Conservation (phyloP, 768 basidiomycete genomes). For the Naganishia antarctica region DNA sequence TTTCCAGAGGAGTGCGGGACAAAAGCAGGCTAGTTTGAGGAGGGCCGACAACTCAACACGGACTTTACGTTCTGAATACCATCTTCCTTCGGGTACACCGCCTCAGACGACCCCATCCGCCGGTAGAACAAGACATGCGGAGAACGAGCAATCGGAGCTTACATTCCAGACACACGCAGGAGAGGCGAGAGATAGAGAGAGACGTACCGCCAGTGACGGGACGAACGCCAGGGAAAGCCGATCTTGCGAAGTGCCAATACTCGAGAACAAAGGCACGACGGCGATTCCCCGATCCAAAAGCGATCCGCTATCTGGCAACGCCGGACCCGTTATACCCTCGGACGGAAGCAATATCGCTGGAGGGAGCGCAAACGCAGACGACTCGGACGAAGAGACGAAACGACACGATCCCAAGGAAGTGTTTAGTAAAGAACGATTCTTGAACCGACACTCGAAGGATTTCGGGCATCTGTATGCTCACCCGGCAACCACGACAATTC, state of each 20-base stretch:
- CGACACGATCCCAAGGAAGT: conserved; percentile 17
- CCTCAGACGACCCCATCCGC: not conserved
- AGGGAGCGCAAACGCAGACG: not conserved
- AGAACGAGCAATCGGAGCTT: no score
- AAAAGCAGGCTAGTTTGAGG: not conserved
- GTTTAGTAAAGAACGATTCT: conserved; percentile 26
- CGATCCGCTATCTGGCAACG: conserved; percentile 7
- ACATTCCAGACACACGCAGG: no score
- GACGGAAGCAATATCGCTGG: no score
- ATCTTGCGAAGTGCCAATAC: not conserved
- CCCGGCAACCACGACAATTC: conserved; percentile 3
- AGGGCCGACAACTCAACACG: not conserved
- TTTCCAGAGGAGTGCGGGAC: conserved; percentile 1
- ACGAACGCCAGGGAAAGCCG: not conserved
- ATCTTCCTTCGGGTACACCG: not conserved
- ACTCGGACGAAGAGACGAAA: conserved; percentile 3
- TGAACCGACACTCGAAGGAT: conserved; percentile 29
- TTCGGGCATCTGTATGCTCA: conserved; percentile 26
- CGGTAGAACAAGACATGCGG: no score
- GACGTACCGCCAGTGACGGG: not conserved
- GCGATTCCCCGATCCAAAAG: conserved; percentile 7
- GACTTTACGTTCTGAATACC: conserved; percentile 6
- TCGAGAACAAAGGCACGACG: not conserved
- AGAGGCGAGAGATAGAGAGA: no score
- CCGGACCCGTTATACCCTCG: not conserved